Base-by-base conservation (phyloP, 371 early-diverging fungal species). In the Lichtheimia ornata region DNA sequence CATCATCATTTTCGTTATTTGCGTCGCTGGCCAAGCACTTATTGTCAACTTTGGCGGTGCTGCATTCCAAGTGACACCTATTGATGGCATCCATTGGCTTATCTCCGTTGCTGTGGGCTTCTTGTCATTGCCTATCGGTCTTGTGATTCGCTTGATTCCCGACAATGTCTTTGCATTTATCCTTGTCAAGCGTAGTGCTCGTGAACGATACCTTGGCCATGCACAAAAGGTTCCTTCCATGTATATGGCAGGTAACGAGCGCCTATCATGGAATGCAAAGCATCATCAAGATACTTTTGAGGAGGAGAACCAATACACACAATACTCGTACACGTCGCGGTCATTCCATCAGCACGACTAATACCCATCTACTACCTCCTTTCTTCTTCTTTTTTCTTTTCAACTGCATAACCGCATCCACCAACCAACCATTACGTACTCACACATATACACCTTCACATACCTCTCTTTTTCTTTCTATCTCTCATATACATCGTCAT, bases 91-190 rank as follows among this genome's bases (percentile, higher is more conserved):
- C 22, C 81, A 88, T 42, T 93, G 92, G 94, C 77, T 65, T 12
- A 76, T 91, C 43, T 88, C 85, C 58, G 59, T 94, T 17, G 49
- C 80, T 6, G 63, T 89, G 35, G 92, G 91, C 42, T 50, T 83
- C 42, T 60, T 89, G 5, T 82, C 89, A 0, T 50, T 94, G 4
- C 90, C 91, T 14, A 66, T 88, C 53, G 94, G 91, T 66, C 78
- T 84, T 3, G 53, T 91, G 22, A 69, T 91, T 62, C 87, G 92
- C 15, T 69, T 89, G 30, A 70, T 86, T 3, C 88, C 89, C 14
- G 84, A 82, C 18, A 57, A 63, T 25, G 30, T 75, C 27, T 79
- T 83, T 56, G 52, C 63, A 2, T 63, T 69, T 28, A 45, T 75
- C 20, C 55, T 75, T 43, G 58, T 58, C 50, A 64, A 70, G 27